These are phyloP conservation scores for Pichia sp. DNA, from an alignment of 1,139 yeast genomes.

Conservation along the genomic window DNA sequence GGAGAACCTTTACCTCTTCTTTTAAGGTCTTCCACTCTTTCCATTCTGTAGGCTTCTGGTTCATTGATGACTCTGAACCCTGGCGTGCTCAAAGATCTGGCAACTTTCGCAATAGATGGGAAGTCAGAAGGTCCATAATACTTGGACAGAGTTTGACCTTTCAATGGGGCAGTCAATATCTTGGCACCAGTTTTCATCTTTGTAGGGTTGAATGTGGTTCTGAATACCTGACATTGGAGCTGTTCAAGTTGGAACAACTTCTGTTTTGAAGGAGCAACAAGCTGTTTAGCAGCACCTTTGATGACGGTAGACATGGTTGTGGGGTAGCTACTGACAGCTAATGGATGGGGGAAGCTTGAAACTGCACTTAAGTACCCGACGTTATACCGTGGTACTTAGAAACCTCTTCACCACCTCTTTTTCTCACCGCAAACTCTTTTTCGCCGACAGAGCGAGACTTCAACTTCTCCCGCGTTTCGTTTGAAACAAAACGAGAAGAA, in stretches of 20 bases:
- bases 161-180: constrained; percentile 65
- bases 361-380: too few species aligned
- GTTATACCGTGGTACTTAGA: too few species aligned
- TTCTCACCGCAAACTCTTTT: not conserved
- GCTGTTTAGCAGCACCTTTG: constrained; percentile 4
- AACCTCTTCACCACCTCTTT: not conserved
- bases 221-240: constrained; percentile 58
- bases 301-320: constrained; percentile 14
- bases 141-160: constrained; percentile 66
- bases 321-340: not conserved
- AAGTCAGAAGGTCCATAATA: constrained; percentile 77
- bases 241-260: constrained; percentile 54
- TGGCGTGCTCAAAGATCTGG: constrained; percentile 24
- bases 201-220: constrained; percentile 65
- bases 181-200: constrained; percentile 72
- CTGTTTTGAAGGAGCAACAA: constrained; percentile 12
- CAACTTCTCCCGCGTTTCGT: not conserved
- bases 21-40: constrained; percentile 63
- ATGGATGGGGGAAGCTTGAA: too few species aligned
- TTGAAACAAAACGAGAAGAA: not conserved
- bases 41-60: constrained; percentile 64
- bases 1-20: constrained; percentile 95
- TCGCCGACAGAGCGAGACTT: not conserved
- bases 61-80: constrained; percentile 56
- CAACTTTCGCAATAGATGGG: constrained; percentile 44